Base-by-base conservation (phyloP, 805 yeast species). In the Wickerhamomyces tratensis region DNA sequence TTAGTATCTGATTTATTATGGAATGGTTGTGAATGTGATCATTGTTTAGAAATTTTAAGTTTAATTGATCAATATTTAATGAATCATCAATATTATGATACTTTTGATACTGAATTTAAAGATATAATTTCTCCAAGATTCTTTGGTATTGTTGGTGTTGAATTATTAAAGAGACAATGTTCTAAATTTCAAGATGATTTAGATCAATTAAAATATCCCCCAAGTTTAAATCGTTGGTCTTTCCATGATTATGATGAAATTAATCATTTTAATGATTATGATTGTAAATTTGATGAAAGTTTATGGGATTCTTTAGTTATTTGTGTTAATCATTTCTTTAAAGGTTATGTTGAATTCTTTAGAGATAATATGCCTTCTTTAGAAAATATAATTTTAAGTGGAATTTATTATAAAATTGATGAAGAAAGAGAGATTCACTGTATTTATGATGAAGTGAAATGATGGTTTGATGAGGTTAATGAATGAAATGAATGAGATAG, bases 11-110 rank as follows among this genome's bases (percentile, higher is more conserved):
- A 80, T 47, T 48, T 84, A 40, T 57, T 84, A 25, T 84, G 91
- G 89, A 83, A 82, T 54, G 91, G 91, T 0, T 83, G 91, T 57
- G 70, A 69, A 35, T 84, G 94, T 54, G 46, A 49, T 1, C 74
- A 69, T 48, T 84, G 94, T 51, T 42, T 43, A 5, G 61, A 62
- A 12, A 64, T 63, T 36, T 58, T 83, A 25, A 71, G 71, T 0
- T 48, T 72, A 10, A 65, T 79, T 40, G 94, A 84, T 50, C 67
- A 72, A 13, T 82, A 70, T 49, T 57, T 83, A 39, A 72, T 79
- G 71, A 69, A 73, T 39, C 94, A 84, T 53, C 76, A 74, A 40
- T 78, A 76, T 54, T 79, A 69, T 50, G 75, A 74, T 45, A 57
- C 57, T 6, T 55, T 62, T 3, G 64, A 64, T 7, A 72, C 71